phyloP scores from a whole-genome alignment of 148 eudicot genomes.

The Fagopyrum tataricum region DNA sequence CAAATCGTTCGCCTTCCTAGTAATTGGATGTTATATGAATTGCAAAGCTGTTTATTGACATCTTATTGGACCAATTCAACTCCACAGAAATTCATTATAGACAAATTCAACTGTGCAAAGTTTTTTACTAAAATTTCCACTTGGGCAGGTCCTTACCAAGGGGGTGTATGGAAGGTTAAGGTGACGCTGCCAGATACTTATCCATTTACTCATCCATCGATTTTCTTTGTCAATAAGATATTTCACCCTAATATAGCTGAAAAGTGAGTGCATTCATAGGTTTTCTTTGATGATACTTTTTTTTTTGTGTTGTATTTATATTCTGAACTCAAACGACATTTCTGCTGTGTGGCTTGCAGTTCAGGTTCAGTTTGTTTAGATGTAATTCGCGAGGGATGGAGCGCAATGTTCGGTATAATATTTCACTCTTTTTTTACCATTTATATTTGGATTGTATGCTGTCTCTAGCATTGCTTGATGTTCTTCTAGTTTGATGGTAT shows the following conservation, averaged over 20 bases:
- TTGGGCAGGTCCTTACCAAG: conserved; percentile 61
- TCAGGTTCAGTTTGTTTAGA: conserved; percentile 85
- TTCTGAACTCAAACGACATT: background rate
- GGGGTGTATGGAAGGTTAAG: conserved; percentile 70
- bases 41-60: no score
- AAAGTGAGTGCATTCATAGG: background rate
- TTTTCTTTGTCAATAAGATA: conserved; percentile 67
- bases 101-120: no score
- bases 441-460: background rate
- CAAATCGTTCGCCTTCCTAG: no score
- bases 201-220: conserved; percentile 77
- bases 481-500: no score
- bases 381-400: conserved; percentile 88
- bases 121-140: no score
- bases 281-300: no score
- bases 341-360: conserved; percentile 32
- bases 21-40: no score
- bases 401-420: conserved; percentile 80
- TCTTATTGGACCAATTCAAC: no score
- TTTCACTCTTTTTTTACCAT: background rate
- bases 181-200: conserved; percentile 79
- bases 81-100: no score
- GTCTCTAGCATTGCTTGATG: no score
- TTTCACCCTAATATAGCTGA: conserved; percentile 71
- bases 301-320: no score